Evolutionary conservation across 441 rosid genomes (phyloP), one percentile per base, ranked within the genome.

Genomic region (Jatropha podagrica): DNA sequence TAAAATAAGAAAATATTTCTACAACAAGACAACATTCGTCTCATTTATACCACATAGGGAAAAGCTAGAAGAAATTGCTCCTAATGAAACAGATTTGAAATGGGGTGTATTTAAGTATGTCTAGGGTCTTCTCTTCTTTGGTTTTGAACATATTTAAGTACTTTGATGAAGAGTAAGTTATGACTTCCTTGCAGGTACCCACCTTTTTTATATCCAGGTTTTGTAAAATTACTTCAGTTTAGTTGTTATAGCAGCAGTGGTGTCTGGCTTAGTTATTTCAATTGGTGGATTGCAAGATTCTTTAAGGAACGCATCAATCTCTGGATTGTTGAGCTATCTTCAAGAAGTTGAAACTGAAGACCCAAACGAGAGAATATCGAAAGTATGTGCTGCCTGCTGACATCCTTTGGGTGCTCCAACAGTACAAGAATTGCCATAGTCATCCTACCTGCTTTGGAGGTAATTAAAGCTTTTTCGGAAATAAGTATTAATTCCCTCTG

Each of bases 211-310:
- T 94, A 83, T 85, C 96, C 97, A n/a, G 89, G 91, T 17, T 92
- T 96, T 71, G 80, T 96, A 52, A 89, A 83, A 79, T 80, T 96
- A 71, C 87, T 96, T 77, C 73, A 81, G 76, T 77, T 85, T 81
- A 77, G 78, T 77, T 90, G 93, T 73, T 94, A 91, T 80, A 91
- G 99, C 84, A 90, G 68, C 75, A 70, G 83, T 92, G 65, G 77
- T 92, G 77, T 94, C 96, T 67, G 99, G 99, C 48, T 86, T 96
- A 83, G 98, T 94, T 71, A 87, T 92, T 71, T 88, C 99, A 42
- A 83, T 85, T 75, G 99, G 99, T 77, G 99, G 97, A 38, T 83
- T 96, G 87, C 98, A 94, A 94, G 95, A 94, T 59, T 94, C 96
- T 55, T 87, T 92, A 77, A 85, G 89, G 78, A 87, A 89, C 78